Evolutionary conservation across 208 protist species (phyloP), one percentile per base, ranked within the genome.

Genomic region (Trypanosoma caninum): DNA sequence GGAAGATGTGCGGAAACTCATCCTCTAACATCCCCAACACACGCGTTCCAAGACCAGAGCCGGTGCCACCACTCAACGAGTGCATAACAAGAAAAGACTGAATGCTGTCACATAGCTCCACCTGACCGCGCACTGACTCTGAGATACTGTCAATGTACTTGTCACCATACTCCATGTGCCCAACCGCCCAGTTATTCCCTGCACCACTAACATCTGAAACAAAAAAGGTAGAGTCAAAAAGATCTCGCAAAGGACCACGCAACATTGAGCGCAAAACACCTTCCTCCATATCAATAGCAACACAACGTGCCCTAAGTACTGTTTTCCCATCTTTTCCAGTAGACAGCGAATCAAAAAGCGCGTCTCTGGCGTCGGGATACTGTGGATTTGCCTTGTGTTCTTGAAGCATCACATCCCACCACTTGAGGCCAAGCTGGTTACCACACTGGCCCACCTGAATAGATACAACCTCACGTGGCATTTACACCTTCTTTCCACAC

Each of bases 211-310:
- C 82, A 56, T 95, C 84, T 0, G 79, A 91, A 0, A 97, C 84
- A 51, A 95, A 93, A 56, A 95, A 95, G 27, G 69, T 85, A 8
- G 62, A 33, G 63, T 98, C 94, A 58, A 98, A 98, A 22, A 98
- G 60, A 34, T 84, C 69, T 11, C 72, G 72, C 20, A 98, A 71
- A 3, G 90, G 87, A 0, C 90, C 78, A 25, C 76, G 67, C 46
- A 96, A 30, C 73, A 97, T 85, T 13, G 84, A 55, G 27, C 79
- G 71, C 47, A 98, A 67, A 7, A 98, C 96, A 57, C 95, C 94
- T 54, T 97, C 82, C 76, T 99, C 96, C 90, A 98, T 98, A 72
- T 99, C 97, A 25, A 99, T 81, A 0, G 97, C 80, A 13, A 99
- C 88, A 37, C 97, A 97, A 31, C 95, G 84, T 13, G 96, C 96